Conservation (phyloP, 768 basidiomycete genomes). For the Panaeolus papilionaceus region DNA sequence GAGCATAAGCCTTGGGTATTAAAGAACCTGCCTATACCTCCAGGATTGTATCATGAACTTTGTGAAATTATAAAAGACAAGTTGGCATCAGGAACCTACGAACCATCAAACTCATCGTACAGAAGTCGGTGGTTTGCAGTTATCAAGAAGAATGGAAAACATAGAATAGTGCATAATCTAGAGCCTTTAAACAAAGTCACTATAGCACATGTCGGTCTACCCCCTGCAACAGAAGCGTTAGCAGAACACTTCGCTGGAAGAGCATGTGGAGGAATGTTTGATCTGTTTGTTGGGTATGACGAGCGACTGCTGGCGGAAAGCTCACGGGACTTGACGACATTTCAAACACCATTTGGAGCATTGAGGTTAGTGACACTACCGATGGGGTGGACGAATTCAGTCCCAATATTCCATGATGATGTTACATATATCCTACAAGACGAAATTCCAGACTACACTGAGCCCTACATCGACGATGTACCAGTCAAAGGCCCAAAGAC, state of each 20-base stretch:
- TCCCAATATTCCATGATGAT: constrained; percentile 25
- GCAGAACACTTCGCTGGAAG: constrained; percentile 41
- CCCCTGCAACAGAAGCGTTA: constrained; percentile 38
- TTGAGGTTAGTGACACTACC: constrained; percentile 38
- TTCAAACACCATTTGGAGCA: constrained; percentile 41
- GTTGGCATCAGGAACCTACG: constrained; percentile 29
- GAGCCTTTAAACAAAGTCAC: constrained; percentile 31
- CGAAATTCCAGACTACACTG: constrained; percentile 22
- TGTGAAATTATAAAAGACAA: constrained; percentile 22
- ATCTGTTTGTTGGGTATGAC: constrained; percentile 46
- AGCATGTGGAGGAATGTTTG: constrained; percentile 37
- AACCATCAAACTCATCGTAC: constrained; percentile 30
- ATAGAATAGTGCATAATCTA: constrained; percentile 23
- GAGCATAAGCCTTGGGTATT: constrained; percentile 19
- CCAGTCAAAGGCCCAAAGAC: constrained; percentile 30
- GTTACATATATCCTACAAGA: constrained; percentile 19
- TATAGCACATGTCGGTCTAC: constrained; percentile 41
- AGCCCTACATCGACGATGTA: constrained; percentile 20
- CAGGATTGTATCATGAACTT: constrained; percentile 6
- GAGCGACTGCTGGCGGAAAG: constrained; percentile 26
- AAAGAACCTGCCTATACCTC: constrained; percentile 17
- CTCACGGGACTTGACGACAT: constrained; percentile 46
- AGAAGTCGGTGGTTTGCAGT: constrained; percentile 34
- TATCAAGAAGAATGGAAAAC: constrained; percentile 32
- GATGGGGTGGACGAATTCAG: constrained; percentile 38